Evolutionary conservation across 1,139 yeast species (phyloP), one percentile per base, ranked within the genome.

Genomic region (Pichia terricola): DNA sequence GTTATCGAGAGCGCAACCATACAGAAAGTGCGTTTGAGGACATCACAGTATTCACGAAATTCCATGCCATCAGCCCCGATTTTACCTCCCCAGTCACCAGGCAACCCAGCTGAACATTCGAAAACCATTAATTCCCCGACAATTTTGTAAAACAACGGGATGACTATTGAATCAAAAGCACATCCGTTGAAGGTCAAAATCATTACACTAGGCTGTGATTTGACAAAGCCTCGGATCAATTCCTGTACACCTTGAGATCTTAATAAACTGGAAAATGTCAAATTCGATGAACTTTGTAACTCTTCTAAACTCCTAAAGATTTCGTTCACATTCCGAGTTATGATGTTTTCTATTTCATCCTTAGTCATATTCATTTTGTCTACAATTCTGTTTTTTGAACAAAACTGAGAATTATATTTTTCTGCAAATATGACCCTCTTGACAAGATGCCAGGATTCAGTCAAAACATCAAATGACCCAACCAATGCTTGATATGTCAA

Each of bases 41-140:
- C 30, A 35, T 43, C 46, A 28, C 55, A 47, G 35, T 52, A 51
- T 1, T 45, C 40, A 16, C 47, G 45, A 31, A 53, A 52, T 2
- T 43, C 45, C 7, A 42, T 33, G 6, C 48, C 55, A 39, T 37
- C 38, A n/a, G 38, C 41, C 1, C 39, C 33, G n/a, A 45, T 49
- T 5, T 40, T 38, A 3, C 42, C 48, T 7, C 37, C 35, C 35
- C 45, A 38, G 28, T 43, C 47, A 10, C 42, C 45, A 2, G 45
- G 44, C 11, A 47, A 30, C 1, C 50, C 52, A 7, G 42, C 40
- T 8, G 53, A 49, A 11, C 42, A 42, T 11, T 52, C 55, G 41
- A 49, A 42, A 3, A 53, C 51, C 40, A 58, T 37, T 38, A 56
- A 38, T 38, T 60, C 60, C 10, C 64, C 63, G 16, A 59, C 52